Base-by-base conservation (phyloP, 108 stramenopile genomes). In the Stephanodiscus minutulus region DNA sequence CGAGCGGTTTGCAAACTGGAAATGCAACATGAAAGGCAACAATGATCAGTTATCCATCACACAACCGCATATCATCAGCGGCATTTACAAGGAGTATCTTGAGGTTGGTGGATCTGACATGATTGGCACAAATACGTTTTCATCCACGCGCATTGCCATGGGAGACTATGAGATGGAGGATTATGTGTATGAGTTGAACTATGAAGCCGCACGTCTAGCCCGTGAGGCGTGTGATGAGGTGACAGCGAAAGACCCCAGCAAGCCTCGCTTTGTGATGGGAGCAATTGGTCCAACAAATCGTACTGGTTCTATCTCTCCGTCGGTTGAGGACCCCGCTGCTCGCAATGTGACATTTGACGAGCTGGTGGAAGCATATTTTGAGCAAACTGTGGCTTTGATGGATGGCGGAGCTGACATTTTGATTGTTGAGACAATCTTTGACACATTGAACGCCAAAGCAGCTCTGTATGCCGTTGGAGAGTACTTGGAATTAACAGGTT, bases 361-460 rank as follows among this genome's bases (percentile, higher is more conserved):
- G 92, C 88, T 99, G 35, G 98, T 97, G 41, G 92, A 89, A 54
- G 89, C 98, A 17, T 99, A 99, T 87, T 91, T 96, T 60, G 95
- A 97, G 83, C 94, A 98, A 81, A 78, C 90, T 43, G 95, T 95
- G 41, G 97, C 91, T n/a, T 79, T 99, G 70, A 77, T 97, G 72
- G 98, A 98, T 69, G 98, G 97, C 24, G 98, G 97, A 41, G 68
- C 87, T 41, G 98, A 99, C 71, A 92, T 98, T 72, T 77, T 99
- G 76, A 97, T 99, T 83, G 96, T 99, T 2, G 98, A 98, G 89
- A 99, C 98, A 9, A 98, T 99, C 70, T 99, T 98, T 74, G 98
- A 99, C 67, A 99, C 98, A 1, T 84, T 97, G 72, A 98, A 98
- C 71, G 97, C 98, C 64, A 98, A 98, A 92, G 98, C 97, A 28